phyloP scores from a whole-genome alignment of 2,329 filamentous ascomycete genomes.

The Paradendryphiella salina region DNA sequence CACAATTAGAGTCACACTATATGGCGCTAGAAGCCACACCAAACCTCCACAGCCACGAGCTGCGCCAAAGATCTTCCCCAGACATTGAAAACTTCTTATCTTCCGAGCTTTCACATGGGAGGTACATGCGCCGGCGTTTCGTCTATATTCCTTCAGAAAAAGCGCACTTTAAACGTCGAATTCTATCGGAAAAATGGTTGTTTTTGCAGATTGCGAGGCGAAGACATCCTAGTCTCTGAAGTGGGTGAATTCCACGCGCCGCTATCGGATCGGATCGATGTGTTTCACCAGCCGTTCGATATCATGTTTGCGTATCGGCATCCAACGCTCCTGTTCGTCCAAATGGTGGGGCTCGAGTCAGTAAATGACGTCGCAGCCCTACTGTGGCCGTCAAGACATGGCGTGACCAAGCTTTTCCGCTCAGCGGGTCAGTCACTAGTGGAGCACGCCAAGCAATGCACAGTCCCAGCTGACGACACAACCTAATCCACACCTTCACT shows the following conservation, averaged over 20 bases:
- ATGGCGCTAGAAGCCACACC: not conserved
- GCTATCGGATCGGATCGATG: not conserved
- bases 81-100: not conserved
- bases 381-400: not conserved
- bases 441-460: slow-evolving; percentile 4
- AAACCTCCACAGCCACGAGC: not conserved
- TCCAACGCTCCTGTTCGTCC: not conserved
- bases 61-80: not conserved
- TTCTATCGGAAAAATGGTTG: not conserved
- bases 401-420: slow-evolving; percentile 3
- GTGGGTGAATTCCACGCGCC: not conserved
- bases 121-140: not conserved
- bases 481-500: not conserved
- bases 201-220: not conserved
- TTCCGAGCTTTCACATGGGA: no score
- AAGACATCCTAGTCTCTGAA: not conserved
- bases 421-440: not conserved
- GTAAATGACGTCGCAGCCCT: not conserved
- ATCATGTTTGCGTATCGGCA: not conserved
- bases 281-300: not conserved
- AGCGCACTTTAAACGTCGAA: no score
- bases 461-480: slow-evolving; percentile 7
- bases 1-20: not conserved
- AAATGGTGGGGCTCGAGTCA: not conserved
- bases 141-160: not conserved